Evolutionary conservation across 176 grass and related monocot species (phyloP), one percentile per base, ranked within the genome.

Genomic region (Oryza glumipatula): DNA sequence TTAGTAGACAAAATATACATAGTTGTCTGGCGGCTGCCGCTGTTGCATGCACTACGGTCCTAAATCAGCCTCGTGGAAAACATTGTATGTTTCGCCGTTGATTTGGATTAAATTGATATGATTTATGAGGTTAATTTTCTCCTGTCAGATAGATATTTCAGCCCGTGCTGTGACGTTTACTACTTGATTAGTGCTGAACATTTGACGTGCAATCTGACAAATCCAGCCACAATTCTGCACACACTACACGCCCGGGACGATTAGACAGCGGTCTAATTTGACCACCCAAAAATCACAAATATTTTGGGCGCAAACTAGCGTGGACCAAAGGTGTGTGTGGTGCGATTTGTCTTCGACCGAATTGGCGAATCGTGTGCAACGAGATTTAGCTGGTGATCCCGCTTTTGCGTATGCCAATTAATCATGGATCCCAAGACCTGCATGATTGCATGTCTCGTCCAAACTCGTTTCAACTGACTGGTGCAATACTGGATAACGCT

Each of bases 241-340:
- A 54, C 54, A 21, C 7, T 9, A 21, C 68, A 66, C 19, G 77
- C 3, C 58, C 1, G 7, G 26, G 19, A 23, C 56, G 85, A 87
- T 76, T 68, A 74, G 85, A 86, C 61, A 17, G 61, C 15, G 61
- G 46, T 67, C 77, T 81, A 80, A 86, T 81, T 58, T 68, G 77
- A 87, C 15, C 70, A 74, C 70, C 77, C 6, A 11, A 7, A 7
- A 65, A 79, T 39, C 19, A 8, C 19, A n/a, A 22, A 22, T n/a
- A 6, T 63, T 23, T 58, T 46, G 7, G 52, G 54, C 19, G 41
- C 76, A 47, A 47, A 78, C 36, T 13, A 9, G 84, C 76, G 9
- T 4, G 68, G 44, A 14, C 76, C 69, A 73, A 21, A 86, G 60
- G 38, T 80, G 77, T 80, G 77, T 32, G 30, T 80, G 77, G 72